Base-by-base conservation (phyloP, 495 filamentous ascomycete species). In the Talaromyces thailandensis region DNA sequence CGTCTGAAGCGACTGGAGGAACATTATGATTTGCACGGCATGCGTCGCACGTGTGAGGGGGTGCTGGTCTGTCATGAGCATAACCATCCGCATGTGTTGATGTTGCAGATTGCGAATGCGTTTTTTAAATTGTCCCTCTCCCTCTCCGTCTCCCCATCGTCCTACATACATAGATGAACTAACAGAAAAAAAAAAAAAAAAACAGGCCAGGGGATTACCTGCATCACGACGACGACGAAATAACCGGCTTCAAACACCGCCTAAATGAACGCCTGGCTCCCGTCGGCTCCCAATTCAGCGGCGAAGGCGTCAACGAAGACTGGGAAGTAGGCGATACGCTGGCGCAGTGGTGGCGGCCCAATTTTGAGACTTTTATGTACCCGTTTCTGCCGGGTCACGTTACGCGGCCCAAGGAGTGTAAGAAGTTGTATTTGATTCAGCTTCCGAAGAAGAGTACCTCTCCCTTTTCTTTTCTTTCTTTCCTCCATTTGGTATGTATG, bases 311-410 rank as follows among this genome's bases (percentile, higher is more conserved):
- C 6, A 91, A 88, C 62, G 84, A 88, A 62, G 91, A 95, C 65
- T 98, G 94, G 94, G 82, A 95, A 70, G 88, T 98, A 71, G 90
- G 88, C 62, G 93, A 97, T 67, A 95, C 92, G 3, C 82, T 98
- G 53, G 93, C 94, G 40, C 92, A 96, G 77, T 98, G 95, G 94
- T 98, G 92, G 92, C 81, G 94, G 28, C 94, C 94, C 48, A 98
- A 96, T 76, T 96, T 98, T 69, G 94, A 98, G 79, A 98, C 94
- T 1, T 98, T 97, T 80, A 97, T 97, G 94, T 98, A 98, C 73
- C 94, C 94, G 0, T 98, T 96, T 75, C 86, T 96, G 51, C 94
- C 94, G 6, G 89, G 92, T 18, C 94, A 98, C 73, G 89, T 96
- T 62, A 96, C 94, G 8, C 82, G 95, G 48, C 94, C 94, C 18